Evolutionary conservation across 2,329 filamentous ascomycete genomes (phyloP), one percentile per base, ranked within the genome.

Genomic region (Neurospora crassa): DNA sequence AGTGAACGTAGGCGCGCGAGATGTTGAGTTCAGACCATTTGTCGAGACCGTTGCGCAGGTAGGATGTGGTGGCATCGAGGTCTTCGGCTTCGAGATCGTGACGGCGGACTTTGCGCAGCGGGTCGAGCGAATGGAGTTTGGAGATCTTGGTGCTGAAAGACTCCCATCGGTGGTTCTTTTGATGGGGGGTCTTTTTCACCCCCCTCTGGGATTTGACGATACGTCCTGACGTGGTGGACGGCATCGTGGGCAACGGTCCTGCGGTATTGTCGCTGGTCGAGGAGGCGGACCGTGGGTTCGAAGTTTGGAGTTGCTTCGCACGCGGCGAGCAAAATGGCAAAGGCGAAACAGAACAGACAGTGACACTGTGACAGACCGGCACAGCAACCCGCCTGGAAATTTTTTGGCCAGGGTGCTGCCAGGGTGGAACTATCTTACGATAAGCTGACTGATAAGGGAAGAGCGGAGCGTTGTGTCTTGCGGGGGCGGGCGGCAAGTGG

Each of bases 1-100:
- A 98, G 59, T 85, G 84, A 68, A 89, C 88, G 78, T 97, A 99
- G 43, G 86, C 88, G 74, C 91, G 90, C 18, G 95, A 94, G 74
- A 97, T 85, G 81, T 98, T 98, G 80, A 97, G 88, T 77, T 98
- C 96, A 70, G 87, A 84, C 96, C 96, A 99, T 87, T 92, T 92
- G 74, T 94, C 89, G 74, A 98, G 84, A 1, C 93, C 90, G 67
- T 89, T 90, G 76, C 90, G 89, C 76, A 99, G 94, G 81, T 97
- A 96, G 24, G 95, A 97, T n/a, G 92, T 92, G 40, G 90, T 88
- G 29, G 90, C 86, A 72, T 90, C 88, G 78, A 91, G 85, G 80
- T 94, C 91, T 84, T 92, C 90, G 78, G 91, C 89, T 73, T 94
- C 91, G 83, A 96, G 89, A 78, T 92, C 90, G 83, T 96, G 88